A percentile compares a stretch with the other conserved stretches of the same genome.
Conservation (phyloP, 495 filamentous ascomycete species). For the Penicilliopsis zonata region DNA sequence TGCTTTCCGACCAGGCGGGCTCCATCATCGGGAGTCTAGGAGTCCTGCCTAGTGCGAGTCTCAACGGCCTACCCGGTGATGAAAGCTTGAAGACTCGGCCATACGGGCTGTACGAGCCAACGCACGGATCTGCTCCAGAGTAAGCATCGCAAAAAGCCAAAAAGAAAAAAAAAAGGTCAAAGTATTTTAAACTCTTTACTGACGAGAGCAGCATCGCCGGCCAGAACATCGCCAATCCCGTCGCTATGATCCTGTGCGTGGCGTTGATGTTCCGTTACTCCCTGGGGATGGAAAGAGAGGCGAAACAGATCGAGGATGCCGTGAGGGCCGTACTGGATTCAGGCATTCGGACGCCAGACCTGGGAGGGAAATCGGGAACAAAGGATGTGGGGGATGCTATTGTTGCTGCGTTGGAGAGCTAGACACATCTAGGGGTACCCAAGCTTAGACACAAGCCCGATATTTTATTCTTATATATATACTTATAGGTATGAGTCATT, state of each 20-base stretch:
- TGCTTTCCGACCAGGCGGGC: conserved; percentile 39
- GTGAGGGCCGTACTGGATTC: conserved; percentile 66
- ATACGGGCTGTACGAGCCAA: conserved; percentile 31
- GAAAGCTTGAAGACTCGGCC: conserved; percentile 14
- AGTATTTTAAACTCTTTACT: no score
- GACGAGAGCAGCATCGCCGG: conserved; percentile 24
- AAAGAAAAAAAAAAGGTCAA: neutral
- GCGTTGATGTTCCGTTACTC: conserved; percentile 92
- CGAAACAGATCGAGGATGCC: conserved; percentile 64
- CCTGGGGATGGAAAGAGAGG: conserved; percentile 60
- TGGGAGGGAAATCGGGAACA: conserved; percentile 62
- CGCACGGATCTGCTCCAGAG: conserved; percentile 30
- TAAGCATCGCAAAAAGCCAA: conserved; percentile 8
- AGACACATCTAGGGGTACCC: conserved; percentile 18
- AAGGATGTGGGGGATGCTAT: conserved; percentile 76
- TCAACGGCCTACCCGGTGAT: conserved; percentile 32
- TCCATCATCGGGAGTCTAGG: conserved; percentile 36
- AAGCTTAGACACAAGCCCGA: no score
- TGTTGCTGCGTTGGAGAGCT: conserved; percentile 50
- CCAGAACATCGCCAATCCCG: conserved; percentile 43
- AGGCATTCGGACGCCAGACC: conserved; percentile 64
- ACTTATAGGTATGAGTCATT: no score
- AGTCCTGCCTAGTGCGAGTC: conserved; percentile 35
- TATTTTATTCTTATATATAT: no score
- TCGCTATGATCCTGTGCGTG: conserved; percentile 75